A percentile compares a stretch with the other conserved stretches of the same genome.
phyloP scores from a whole-genome alignment of 768 basidiomycete species.

The Rhodotorula graminis region DNA sequence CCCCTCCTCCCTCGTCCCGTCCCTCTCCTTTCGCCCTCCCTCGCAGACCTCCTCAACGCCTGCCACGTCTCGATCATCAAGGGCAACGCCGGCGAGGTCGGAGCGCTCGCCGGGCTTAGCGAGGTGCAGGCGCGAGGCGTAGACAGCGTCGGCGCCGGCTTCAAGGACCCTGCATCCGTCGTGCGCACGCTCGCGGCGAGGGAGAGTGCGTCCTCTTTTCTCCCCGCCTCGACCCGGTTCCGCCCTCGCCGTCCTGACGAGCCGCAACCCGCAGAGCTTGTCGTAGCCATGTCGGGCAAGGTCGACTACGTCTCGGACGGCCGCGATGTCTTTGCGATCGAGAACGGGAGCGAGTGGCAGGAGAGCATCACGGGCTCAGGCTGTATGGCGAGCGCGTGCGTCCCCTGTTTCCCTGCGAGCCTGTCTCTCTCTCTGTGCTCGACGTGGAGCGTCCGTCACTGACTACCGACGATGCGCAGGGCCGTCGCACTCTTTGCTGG shows the following conservation, averaged over 20 bases:
- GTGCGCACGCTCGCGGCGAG: conserved; percentile 65
- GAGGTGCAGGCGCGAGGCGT: conserved; percentile 81
- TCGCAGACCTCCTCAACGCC: conserved; percentile 33
- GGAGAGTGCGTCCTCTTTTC: conserved; percentile 59
- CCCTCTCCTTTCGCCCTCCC: too few species aligned
- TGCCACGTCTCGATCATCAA: conserved; percentile 69
- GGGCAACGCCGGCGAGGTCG: conserved; percentile 87
- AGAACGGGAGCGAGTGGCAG: conserved; percentile 70
- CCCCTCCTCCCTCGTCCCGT: too few species aligned
- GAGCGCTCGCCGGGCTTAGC: conserved; percentile 64
- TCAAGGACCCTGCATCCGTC: conserved; percentile 66
- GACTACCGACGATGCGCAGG: conserved; percentile 45
- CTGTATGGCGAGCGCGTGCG: conserved; percentile 55
- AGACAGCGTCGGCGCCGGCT: conserved; percentile 73
- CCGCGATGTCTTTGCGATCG: conserved; percentile 58
- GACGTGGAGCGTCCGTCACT: too few species aligned
- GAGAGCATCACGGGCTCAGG: conserved; percentile 84
- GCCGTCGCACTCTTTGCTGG: conserved; percentile 65
- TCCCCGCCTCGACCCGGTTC: too few species aligned
- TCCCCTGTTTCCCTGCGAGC: too few species aligned
- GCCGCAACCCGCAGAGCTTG: conserved; percentile 56
- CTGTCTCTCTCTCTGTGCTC: too few species aligned
- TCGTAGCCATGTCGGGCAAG: conserved; percentile 73
- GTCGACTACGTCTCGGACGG: conserved; percentile 84
- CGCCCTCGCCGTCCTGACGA: background rate